Conservation (phyloP, 805 yeast species). For the Sugiyamaella marilandica region DNA sequence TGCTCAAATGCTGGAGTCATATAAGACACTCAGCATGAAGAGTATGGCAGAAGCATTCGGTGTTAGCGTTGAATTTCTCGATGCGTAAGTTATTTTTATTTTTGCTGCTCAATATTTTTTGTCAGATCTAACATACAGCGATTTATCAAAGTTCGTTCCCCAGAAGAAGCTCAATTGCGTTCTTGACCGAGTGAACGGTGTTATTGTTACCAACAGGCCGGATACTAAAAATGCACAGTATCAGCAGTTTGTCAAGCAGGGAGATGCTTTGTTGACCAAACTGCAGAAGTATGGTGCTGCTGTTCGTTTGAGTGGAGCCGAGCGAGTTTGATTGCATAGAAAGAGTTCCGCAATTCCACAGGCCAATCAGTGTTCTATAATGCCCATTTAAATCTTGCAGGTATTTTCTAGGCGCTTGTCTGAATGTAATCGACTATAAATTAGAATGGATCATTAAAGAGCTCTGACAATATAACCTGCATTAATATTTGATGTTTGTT, state of each 20-base stretch:
- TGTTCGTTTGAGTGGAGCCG: constrained; percentile 91
- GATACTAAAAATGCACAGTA: constrained; percentile 95
- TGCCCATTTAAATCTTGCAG: too few relatives aligned
- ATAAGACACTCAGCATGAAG: constrained; percentile 80
- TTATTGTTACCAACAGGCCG: constrained; percentile 92
- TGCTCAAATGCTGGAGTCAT: constrained; percentile 88
- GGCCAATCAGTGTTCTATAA: too few relatives aligned
- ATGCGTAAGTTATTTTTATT: constrained; percentile 30
- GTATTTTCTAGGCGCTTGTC: neutral
- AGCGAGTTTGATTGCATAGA: constrained; percentile 29
- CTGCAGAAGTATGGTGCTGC: constrained; percentile 97
- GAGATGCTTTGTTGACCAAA: constrained; percentile 87
- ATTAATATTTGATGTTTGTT: too few relatives aligned
- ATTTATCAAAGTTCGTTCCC: constrained; percentile 85
- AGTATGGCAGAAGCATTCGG: constrained; percentile 95
- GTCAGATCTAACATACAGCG: constrained; percentile 31
- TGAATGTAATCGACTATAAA: neutral
- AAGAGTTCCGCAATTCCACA: too few relatives aligned
- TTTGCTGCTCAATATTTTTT: neutral
- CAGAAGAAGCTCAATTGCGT: constrained; percentile 92
- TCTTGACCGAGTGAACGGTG: constrained; percentile 88
- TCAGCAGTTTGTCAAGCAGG: constrained; percentile 81
- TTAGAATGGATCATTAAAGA: too few relatives aligned
- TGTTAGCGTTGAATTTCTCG: constrained; percentile 81
- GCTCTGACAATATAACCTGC: too few relatives aligned